These are phyloP conservation scores for Caloboletus firmus DNA, from an alignment of 1,284 basidiomycete genomes.

Conservation along the genomic window DNA sequence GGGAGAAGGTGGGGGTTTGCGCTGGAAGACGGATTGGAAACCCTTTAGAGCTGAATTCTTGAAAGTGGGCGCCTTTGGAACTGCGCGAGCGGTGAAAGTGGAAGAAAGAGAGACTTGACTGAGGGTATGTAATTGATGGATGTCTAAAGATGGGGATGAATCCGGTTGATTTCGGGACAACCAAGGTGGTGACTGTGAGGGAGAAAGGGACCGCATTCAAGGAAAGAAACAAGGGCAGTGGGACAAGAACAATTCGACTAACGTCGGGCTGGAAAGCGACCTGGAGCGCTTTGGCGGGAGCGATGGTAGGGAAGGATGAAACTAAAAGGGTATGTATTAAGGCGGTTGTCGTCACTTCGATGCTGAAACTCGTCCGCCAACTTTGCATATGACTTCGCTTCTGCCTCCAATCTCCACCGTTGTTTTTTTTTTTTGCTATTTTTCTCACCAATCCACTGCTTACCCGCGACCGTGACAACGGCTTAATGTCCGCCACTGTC, in stretches of 20 bases:
- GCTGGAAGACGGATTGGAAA: conserved; percentile 41
- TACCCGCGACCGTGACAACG: background rate
- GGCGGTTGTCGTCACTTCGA: background rate
- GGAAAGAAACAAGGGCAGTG: background rate
- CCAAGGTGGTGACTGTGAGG: conserved; percentile 23
- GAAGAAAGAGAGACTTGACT: conserved; percentile 45
- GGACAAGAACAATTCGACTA: background rate
- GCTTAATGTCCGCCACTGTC: background rate
- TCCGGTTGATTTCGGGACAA: conserved; percentile 20
- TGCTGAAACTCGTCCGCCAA: conserved; percentile 4
- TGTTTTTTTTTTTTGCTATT: background rate
- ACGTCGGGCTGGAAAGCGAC: background rate
- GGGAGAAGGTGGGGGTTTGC: conserved; percentile 30
- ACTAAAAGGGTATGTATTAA: background rate
- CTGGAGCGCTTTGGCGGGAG: background rate
- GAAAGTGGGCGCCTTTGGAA: conserved; percentile 36
- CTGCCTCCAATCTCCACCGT: background rate
- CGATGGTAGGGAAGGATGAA: background rate
- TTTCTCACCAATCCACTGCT: background rate
- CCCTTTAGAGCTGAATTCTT: conserved; percentile 29
- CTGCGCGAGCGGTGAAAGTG: conserved; percentile 42
- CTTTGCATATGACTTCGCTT: conserved; percentile 9
- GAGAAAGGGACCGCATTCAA: conserved; percentile 22
- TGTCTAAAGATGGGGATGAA: conserved; percentile 21
- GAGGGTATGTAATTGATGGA: conserved; percentile 22